Evolutionary conservation across 2,329 filamentous ascomycete genomes (phyloP).

Genomic region (Lecanicillium sp.): DNA sequence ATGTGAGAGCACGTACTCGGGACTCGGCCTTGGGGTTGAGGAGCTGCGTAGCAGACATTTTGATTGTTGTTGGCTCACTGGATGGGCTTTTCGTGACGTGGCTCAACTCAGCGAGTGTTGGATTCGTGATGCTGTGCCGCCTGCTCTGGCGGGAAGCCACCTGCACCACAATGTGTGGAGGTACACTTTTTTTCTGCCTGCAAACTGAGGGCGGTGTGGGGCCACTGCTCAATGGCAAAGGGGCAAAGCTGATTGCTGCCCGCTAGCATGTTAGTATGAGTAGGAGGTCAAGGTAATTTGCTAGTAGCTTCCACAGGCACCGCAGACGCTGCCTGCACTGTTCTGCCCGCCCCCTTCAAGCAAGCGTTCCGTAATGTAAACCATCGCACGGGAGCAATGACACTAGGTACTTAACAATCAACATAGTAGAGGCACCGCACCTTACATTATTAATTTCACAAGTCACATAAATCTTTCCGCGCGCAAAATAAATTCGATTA

Average conservation of each 20-base stretch:
- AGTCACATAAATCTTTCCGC: too few relatives aligned
- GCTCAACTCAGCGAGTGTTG: slow-evolving; percentile 3
- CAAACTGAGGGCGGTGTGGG: slow-evolving; percentile 11
- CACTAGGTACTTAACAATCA: too few relatives aligned
- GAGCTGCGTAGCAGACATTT: slow-evolving; percentile 94
- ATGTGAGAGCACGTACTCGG: slow-evolving; percentile 54
- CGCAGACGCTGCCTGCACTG: too few relatives aligned
- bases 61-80: slow-evolving; percentile 11
- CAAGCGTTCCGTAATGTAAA: too few relatives aligned
- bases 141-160: slow-evolving; percentile 9
- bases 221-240: neutral
- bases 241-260: too few relatives aligned
- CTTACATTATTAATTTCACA: too few relatives aligned
- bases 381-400: too few relatives aligned
- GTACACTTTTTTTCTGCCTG: slow-evolving; percentile 13
- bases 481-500: slow-evolving; percentile 4
- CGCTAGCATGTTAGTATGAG: too few relatives aligned
- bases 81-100: slow-evolving; percentile 1
- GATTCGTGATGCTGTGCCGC: slow-evolving; percentile 2
- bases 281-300: too few relatives aligned
- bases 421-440: too few relatives aligned
- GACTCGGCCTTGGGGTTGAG: slow-evolving; percentile 99
- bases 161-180: slow-evolving; percentile 11
- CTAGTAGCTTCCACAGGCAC: too few relatives aligned
- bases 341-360: too few relatives aligned